Evolutionary conservation across 768 basidiomycete species (phyloP).

Genomic region (Naganishia vaughanmartiniae): DNA sequence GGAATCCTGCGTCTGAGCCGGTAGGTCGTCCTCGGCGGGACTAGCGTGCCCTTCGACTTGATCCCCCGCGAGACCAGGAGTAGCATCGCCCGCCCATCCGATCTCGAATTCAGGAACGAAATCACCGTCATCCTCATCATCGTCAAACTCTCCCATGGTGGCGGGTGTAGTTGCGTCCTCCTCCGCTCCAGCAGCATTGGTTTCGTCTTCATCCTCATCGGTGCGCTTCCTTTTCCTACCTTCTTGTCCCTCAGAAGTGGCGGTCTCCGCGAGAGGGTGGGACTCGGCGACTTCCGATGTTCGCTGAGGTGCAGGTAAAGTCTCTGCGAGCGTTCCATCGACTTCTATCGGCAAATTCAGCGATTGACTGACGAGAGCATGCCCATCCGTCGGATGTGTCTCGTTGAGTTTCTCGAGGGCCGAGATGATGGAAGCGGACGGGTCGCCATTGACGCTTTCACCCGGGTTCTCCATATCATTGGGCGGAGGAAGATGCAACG

Average conservation of each 20-base stretch:
- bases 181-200: neutral
- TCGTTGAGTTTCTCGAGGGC: neutral
- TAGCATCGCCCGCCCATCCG: neutral
- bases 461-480: neutral
- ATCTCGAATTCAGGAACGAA: conserved; percentile 24
- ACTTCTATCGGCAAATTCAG: conserved; percentile 1
- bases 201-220: neutral
- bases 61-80: neutral
- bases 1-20: conserved; percentile 8
- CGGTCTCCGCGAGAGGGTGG: neutral
- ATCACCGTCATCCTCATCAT: conserved; percentile 29
- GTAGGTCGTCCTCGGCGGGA: neutral
- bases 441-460: neutral
- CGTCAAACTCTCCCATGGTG: conserved; percentile 8
- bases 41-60: neutral
- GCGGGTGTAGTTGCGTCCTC: neutral
- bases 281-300: neutral
- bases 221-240: neutral
- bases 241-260: neutral
- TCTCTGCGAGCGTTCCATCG: neutral
- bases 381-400: neutral
- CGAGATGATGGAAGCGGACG: conserved; percentile 6
- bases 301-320: no score
- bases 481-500: neutral
- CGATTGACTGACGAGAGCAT: neutral